phyloP scores from a whole-genome alignment of 371 early-diverging fungal species.

The Mortierella sp. region DNA sequence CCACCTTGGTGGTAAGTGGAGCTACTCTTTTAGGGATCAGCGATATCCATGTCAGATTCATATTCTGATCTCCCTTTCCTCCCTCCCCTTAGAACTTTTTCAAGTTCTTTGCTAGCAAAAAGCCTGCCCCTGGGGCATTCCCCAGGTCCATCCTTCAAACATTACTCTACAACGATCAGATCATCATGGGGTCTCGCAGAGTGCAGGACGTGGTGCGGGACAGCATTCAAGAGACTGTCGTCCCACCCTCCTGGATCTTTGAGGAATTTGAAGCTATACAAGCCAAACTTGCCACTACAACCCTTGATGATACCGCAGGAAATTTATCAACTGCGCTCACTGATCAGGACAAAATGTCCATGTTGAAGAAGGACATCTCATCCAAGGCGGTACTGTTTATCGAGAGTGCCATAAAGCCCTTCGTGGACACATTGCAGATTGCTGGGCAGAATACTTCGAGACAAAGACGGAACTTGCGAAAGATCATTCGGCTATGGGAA shows the following conservation, averaged over 20 bases:
- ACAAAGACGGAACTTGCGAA: constrained; percentile 71
- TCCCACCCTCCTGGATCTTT: constrained; percentile 41
- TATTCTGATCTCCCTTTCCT: background rate
- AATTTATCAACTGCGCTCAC: background rate
- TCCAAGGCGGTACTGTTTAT: constrained; percentile 20
- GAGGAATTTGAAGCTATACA: constrained; percentile 17
- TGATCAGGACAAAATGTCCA: constrained; percentile 9
- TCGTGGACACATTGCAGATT: constrained; percentile 69
- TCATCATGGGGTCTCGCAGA: constrained; percentile 41
- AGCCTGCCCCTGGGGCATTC: constrained; percentile 66
- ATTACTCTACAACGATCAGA: constrained; percentile 26
- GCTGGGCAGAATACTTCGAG: constrained; percentile 79
- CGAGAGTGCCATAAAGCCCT: constrained; percentile 56
- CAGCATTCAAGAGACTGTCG: constrained; percentile 31
- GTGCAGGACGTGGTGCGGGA: constrained; percentile 29
- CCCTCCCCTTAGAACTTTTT: constrained; percentile 56
- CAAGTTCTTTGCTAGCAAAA: constrained; percentile 56
- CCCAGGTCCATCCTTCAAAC: constrained; percentile 59
- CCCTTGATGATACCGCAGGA: background rate
- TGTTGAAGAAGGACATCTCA: constrained; percentile 18
- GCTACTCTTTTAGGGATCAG: no score
- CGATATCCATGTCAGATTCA: no score
- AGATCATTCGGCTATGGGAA: constrained; percentile 74
- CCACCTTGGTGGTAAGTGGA: constrained; percentile 30
- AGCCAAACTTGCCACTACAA: background rate